Evolutionary conservation across 2,329 filamentous ascomycete species (phyloP).

Genomic region (Coleophoma crateriformis): DNA sequence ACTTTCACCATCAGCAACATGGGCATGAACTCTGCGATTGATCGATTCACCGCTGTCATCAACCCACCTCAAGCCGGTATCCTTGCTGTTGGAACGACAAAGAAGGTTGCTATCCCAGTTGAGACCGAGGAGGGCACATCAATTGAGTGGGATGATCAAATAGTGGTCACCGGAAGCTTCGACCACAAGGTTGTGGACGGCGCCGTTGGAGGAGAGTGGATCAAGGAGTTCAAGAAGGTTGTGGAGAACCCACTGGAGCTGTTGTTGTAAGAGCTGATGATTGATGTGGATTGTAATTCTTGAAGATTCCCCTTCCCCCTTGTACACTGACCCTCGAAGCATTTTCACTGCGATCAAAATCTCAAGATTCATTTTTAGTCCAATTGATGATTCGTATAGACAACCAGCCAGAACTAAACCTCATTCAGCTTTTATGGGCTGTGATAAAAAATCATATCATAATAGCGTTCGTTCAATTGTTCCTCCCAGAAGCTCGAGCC

Average conservation of each 20-base stretch:
- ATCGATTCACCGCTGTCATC: constrained; percentile 97
- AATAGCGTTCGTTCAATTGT: no score
- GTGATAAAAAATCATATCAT: no score
- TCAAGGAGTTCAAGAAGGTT: constrained; percentile 94
- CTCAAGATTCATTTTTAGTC: not conserved
- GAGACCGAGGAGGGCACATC: constrained; percentile 75
- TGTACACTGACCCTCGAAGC: constrained; percentile 6
- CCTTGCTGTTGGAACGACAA: constrained; percentile 87
- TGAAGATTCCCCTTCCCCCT: constrained; percentile 3
- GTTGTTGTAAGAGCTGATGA: constrained; percentile 56
- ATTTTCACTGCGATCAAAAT: constrained; percentile 1
- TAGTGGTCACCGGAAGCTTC: constrained; percentile 89
- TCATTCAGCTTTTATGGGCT: no score
- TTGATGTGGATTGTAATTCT: not conserved
- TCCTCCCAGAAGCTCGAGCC: no score
- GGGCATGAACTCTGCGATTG: constrained; percentile 97
- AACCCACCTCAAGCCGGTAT: constrained; percentile 98
- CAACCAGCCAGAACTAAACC: no score
- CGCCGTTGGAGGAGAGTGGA: constrained; percentile 93
- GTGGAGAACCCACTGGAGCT: constrained; percentile 96
- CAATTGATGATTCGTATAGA: not conserved
- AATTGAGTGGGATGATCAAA: constrained; percentile 95
- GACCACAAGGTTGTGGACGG: constrained; percentile 99
- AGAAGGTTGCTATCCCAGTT: constrained; percentile 87
- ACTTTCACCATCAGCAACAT: constrained; percentile 99